phyloP scores from a whole-genome alignment of 2,329 filamentous ascomycete genomes.

The Aspergillus eucalypticola region DNA sequence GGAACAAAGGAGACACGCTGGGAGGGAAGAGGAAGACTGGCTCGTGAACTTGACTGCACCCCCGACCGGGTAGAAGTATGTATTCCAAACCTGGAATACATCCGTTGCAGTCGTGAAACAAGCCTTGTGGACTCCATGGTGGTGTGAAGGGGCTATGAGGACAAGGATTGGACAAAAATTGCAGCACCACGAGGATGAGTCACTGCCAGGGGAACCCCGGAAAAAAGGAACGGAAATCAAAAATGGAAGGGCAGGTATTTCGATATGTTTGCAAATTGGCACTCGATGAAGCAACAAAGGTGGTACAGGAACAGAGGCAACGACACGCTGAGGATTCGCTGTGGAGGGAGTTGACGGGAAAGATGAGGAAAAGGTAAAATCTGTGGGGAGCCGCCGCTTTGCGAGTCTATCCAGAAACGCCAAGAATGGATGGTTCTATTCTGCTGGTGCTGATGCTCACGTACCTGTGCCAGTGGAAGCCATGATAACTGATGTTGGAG shows the following conservation, averaged over 20 bases:
- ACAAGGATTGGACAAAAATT: not conserved
- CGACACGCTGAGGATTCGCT: not conserved
- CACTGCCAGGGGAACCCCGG: not conserved
- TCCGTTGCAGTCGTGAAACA: conserved; percentile 13
- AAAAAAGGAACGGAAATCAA: not conserved
- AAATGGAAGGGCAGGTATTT: not conserved
- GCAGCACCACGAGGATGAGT: not conserved
- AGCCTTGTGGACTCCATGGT: conserved; percentile 27
- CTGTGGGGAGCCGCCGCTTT: not conserved
- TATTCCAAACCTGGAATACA: not conserved
- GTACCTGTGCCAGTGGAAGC: not conserved
- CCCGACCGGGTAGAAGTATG: not conserved
- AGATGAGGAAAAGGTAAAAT: not conserved
- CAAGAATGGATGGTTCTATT: conserved; percentile 6
- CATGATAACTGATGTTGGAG: not conserved
- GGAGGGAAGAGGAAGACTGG: not conserved
- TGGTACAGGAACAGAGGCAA: conserved; percentile 8
- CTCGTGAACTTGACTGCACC: not conserved
- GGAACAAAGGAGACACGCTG: not conserved
- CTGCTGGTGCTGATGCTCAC: not conserved
- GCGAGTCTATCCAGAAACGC: conserved; percentile 10
- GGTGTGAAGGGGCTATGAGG: not conserved
- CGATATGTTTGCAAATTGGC: not conserved
- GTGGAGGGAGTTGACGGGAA: not conserved
- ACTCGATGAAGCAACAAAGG: not conserved